These are phyloP conservation scores for Xylariaceae sp. DNA, from an alignment of 2,329 filamentous ascomycete species.

Conservation along the genomic window DNA sequence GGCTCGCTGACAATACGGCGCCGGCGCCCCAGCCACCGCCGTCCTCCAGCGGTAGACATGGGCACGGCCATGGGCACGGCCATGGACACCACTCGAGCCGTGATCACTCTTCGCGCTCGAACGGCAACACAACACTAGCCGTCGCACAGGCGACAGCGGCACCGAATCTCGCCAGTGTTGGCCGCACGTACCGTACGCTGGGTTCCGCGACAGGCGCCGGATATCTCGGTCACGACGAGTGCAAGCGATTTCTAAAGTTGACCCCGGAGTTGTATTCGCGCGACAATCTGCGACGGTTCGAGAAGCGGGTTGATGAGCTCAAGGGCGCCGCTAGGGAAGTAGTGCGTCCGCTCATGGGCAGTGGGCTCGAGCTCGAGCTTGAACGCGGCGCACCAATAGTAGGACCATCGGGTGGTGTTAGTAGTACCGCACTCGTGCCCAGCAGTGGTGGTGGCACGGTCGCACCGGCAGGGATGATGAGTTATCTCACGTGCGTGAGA, in stretches of 20 bases:
- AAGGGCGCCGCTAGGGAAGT: slow-evolving; percentile 78
- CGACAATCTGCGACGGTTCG: slow-evolving; percentile 81
- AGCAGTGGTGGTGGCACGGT: slow-evolving; percentile 16
- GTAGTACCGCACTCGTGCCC: slow-evolving; percentile 3
- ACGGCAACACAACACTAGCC: slow-evolving; percentile 22
- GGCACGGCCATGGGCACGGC: slow-evolving; percentile 7
- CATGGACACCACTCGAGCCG: slow-evolving; percentile 11
- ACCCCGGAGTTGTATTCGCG: slow-evolving; percentile 77
- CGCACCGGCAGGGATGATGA: slow-evolving; percentile 18
- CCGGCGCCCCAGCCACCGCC: slow-evolving; percentile 50
- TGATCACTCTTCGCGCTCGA: slow-evolving; percentile 6
- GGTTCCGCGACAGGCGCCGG: slow-evolving; percentile 53
- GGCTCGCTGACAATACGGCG: slow-evolving; percentile 86
- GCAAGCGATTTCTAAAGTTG: slow-evolving; percentile 84
- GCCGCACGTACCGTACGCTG: slow-evolving; percentile 73
- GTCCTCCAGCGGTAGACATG: slow-evolving; percentile 5
- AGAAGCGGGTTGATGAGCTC: slow-evolving; percentile 82
- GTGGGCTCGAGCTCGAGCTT: slow-evolving; percentile 76
- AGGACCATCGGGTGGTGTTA: slow-evolving; percentile 26
- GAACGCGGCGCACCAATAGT: slow-evolving; percentile 33
- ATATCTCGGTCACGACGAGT: slow-evolving; percentile 80
- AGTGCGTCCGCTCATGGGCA: slow-evolving; percentile 81
- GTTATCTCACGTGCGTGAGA: slow-evolving; percentile 28
- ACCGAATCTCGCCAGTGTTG: slow-evolving; percentile 54
- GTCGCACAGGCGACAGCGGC: slow-evolving; percentile 25